These are phyloP conservation scores for Diddensiella transvaalensis DNA, from an alignment of 805 yeast genomes.

Conservation along the genomic window DNA sequence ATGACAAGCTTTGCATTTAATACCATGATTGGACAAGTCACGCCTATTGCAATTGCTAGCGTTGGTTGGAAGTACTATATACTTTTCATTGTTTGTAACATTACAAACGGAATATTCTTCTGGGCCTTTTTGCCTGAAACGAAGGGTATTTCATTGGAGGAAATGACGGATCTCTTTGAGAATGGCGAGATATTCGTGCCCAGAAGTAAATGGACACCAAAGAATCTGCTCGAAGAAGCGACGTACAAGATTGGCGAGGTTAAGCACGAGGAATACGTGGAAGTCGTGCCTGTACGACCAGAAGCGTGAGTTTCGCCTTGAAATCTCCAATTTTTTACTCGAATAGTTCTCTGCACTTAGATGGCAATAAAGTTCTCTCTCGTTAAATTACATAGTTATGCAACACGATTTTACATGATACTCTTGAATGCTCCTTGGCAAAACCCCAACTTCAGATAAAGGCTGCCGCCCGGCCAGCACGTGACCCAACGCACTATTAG, in stretches of 20 bases:
- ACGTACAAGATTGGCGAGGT: neutral
- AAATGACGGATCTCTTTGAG: slow-evolving; percentile 59
- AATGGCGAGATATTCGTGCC: slow-evolving; percentile 1
- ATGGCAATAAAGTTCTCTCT: too few relatives aligned
- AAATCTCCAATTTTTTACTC: neutral
- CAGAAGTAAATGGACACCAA: neutral
- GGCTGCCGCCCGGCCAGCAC: too few relatives aligned
- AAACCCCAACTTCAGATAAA: too few relatives aligned
- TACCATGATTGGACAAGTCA: slow-evolving; percentile 38
- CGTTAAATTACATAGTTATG: too few relatives aligned
- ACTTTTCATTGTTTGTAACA: slow-evolving; percentile 29
- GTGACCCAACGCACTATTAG: too few relatives aligned
- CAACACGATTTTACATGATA: too few relatives aligned
- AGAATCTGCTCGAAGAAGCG: neutral
- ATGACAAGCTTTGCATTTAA: slow-evolving; percentile 35
- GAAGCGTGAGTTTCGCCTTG: neutral
- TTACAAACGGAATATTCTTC: slow-evolving; percentile 33
- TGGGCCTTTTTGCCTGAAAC: slow-evolving; percentile 60
- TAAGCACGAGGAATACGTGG: neutral
- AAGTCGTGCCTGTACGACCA: neutral
- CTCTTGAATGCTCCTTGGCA: too few relatives aligned
- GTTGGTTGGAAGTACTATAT: slow-evolving; percentile 29
- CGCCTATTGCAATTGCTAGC: slow-evolving; percentile 28
- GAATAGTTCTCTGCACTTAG: neutral
- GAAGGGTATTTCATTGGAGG: slow-evolving; percentile 72